Percentiles rank a stretch among this genome's conserved stretches.
phyloP scores from a whole-genome alignment of 2,329 filamentous ascomycete genomes.

The Macrophomina phaseolina region DNA sequence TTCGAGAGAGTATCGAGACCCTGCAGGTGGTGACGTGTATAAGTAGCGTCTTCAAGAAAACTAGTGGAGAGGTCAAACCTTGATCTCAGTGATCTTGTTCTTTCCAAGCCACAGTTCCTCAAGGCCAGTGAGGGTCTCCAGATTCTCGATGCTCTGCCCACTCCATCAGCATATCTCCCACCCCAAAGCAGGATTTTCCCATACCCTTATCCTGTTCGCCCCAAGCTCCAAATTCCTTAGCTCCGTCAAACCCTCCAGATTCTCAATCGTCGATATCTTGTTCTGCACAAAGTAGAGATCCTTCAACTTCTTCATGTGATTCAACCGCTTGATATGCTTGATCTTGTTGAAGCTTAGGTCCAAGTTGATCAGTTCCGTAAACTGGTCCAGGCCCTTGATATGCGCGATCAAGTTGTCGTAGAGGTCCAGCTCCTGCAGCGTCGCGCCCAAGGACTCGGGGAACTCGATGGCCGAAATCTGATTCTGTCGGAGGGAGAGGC shows the following conservation, averaged over 20 bases:
- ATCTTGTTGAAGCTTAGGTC: slow-evolving; percentile 99
- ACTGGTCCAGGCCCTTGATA: slow-evolving; percentile 79
- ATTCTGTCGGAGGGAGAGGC: slow-evolving; percentile 92
- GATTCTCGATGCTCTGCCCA: slow-evolving; percentile 70
- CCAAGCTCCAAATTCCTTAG: slow-evolving; percentile 87
- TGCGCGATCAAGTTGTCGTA: slow-evolving; percentile 96
- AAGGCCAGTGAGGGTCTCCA: slow-evolving; percentile 77
- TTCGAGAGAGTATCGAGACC: slow-evolving; percentile 76
- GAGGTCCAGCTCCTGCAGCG: slow-evolving; percentile 83
- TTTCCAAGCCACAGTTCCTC: slow-evolving; percentile 94
- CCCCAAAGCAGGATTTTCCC: slow-evolving; percentile 39
- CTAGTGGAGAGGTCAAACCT: slow-evolving; percentile 46
- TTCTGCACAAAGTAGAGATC: slow-evolving; percentile 95
- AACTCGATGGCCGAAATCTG: slow-evolving; percentile 81
- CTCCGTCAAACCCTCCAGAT: slow-evolving; percentile 74
- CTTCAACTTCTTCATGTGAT: slow-evolving; percentile 75
- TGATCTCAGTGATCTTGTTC: slow-evolving; percentile 90
- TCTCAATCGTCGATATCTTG: slow-evolving; percentile 87
- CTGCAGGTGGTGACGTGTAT: slow-evolving; percentile 34
- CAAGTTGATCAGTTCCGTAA: slow-evolving; percentile 76
- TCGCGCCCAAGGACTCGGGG: slow-evolving; percentile 67
- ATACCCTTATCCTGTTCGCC: slow-evolving; percentile 76
- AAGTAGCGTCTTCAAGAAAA: background rate
- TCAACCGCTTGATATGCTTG: slow-evolving; percentile 92
- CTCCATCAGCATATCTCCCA: background rate